Evolutionary conservation across 2,329 filamentous ascomycete genomes (phyloP).

Genomic region (Knoxdaviesia capensis): DNA sequence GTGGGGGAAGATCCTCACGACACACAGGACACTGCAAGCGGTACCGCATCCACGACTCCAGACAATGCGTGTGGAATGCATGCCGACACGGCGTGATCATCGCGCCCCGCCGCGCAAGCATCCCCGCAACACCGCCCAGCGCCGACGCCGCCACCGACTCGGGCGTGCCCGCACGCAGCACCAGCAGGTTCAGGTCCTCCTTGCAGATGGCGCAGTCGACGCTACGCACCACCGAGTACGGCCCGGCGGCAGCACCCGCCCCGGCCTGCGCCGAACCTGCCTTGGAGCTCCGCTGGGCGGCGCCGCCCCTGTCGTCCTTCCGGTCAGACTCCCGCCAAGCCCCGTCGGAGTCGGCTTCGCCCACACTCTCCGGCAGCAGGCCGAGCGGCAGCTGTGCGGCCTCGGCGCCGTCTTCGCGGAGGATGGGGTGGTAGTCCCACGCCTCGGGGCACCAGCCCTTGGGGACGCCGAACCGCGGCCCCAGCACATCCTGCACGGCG

Average conservation of each 20-base stretch:
- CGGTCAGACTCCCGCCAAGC: slow-evolving; percentile 6
- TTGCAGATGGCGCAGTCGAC: slow-evolving; percentile 95
- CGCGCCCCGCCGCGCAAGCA: slow-evolving; percentile 65
- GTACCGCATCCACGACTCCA: slow-evolving; percentile 94
- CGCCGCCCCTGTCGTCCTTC: slow-evolving; percentile 13
- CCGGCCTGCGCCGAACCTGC: no score
- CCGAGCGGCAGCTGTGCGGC: slow-evolving; percentile 66
- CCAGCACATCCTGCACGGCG: slow-evolving; percentile 65
- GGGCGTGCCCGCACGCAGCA: slow-evolving; percentile 35
- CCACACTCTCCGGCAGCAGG: slow-evolving; percentile 15
- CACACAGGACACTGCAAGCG: slow-evolving; percentile 89
- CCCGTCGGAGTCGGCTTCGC: not conserved
- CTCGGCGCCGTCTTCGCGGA: slow-evolving; percentile 67
- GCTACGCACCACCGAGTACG: slow-evolving; percentile 14
- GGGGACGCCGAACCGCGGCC: slow-evolving; percentile 70
- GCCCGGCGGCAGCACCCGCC: not conserved
- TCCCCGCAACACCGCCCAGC: slow-evolving; percentile 32
- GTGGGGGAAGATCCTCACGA: slow-evolving; percentile 66
- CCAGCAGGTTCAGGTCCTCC: slow-evolving; percentile 74
- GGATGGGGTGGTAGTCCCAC: slow-evolving; percentile 87
- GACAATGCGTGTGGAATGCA: slow-evolving; percentile 78
- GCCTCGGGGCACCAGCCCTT: slow-evolving; percentile 48
- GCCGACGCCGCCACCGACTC: not conserved
- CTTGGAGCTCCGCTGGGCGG: slow-evolving; percentile 13
- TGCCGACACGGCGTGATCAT: slow-evolving; percentile 97